These are phyloP conservation scores for Crucihimalaya himalaica DNA, from an alignment of 345 rosid genomes.

Conservation along the genomic window DNA sequence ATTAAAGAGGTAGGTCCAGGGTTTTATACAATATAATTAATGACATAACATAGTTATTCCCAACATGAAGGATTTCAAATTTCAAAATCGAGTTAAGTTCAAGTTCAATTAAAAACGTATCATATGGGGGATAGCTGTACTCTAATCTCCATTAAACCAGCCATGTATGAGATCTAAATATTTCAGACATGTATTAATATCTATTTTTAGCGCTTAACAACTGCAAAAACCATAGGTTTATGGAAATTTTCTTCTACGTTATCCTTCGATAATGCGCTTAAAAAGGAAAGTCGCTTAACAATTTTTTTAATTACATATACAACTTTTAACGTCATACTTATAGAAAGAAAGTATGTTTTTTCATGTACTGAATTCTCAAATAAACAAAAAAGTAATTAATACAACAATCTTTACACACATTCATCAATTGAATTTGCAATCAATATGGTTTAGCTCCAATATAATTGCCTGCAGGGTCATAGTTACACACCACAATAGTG, in stretches of 20 bases:
- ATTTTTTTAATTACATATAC: not conserved
- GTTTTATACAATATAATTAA: not conserved
- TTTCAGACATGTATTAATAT: not conserved
- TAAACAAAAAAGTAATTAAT: not conserved
- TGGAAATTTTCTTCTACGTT: not conserved
- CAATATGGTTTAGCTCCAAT: constrained; percentile 49
- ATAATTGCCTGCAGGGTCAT: constrained; percentile 61
- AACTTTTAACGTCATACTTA: not conserved
- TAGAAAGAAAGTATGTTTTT: not conserved
- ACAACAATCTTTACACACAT: constrained; percentile 23
- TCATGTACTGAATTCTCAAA: not conserved
- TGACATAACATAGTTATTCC: not conserved
- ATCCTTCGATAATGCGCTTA: not conserved
- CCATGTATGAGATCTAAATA: not conserved
- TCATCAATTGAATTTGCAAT: not conserved
- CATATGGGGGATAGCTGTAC: not conserved
- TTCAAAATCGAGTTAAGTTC: not conserved
- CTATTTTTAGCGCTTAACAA: not conserved
- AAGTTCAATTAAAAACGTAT: not conserved
- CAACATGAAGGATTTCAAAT: not conserved
- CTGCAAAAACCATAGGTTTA: not conserved
- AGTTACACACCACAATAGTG: constrained; percentile 58
- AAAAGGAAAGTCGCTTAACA: not conserved
- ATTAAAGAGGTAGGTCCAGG: not conserved
- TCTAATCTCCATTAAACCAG: not conserved